A percentile compares a stretch with the other conserved stretches of the same genome.
These are phyloP conservation scores for Eutrema japonicum DNA, from an alignment of 345 rosid genomes.

Conservation along the genomic window DNA sequence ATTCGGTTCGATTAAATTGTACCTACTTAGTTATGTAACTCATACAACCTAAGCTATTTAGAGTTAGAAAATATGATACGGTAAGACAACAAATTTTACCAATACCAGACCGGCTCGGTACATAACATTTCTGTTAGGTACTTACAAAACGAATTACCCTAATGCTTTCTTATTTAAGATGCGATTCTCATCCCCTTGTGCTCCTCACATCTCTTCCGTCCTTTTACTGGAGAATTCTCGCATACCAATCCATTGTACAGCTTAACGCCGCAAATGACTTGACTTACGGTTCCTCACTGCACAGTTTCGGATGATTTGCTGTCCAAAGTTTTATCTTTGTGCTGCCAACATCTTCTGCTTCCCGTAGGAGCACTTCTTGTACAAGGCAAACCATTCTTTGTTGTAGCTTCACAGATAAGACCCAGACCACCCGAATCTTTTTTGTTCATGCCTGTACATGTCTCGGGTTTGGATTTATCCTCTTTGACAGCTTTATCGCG, in stretches of 20 bases:
- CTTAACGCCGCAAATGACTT: conserved; percentile 38
- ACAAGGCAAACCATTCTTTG: conserved; percentile 42
- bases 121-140: conserved; percentile 23
- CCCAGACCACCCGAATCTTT: neutral
- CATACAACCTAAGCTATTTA: neutral
- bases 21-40: conserved; percentile 20
- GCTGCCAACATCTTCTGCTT: conserved; percentile 46
- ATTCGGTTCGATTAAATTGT: neutral
- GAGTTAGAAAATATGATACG: conserved; percentile 13
- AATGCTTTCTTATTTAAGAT: conserved; percentile 28
- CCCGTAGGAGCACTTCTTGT: conserved; percentile 31
- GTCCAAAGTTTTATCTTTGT: conserved; percentile 29
- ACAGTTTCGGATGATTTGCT: conserved; percentile 28
- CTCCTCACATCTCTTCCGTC: conserved; percentile 43
- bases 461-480: conserved; percentile 10
- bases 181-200: conserved; percentile 48
- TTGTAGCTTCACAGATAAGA: conserved; percentile 38
- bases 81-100: conserved; percentile 15
- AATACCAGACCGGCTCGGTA: neutral
- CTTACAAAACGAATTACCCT: conserved; percentile 22
- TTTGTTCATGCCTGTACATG: conserved; percentile 18
- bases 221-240: conserved; percentile 39
- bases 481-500: neutral
- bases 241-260: conserved; percentile 39
- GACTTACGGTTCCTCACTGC: conserved; percentile 23